Percentiles rank a stretch among this genome's conserved stretches.
phyloP scores from a whole-genome alignment of 2,329 filamentous ascomycete species.

The Aspergillus candidus region DNA sequence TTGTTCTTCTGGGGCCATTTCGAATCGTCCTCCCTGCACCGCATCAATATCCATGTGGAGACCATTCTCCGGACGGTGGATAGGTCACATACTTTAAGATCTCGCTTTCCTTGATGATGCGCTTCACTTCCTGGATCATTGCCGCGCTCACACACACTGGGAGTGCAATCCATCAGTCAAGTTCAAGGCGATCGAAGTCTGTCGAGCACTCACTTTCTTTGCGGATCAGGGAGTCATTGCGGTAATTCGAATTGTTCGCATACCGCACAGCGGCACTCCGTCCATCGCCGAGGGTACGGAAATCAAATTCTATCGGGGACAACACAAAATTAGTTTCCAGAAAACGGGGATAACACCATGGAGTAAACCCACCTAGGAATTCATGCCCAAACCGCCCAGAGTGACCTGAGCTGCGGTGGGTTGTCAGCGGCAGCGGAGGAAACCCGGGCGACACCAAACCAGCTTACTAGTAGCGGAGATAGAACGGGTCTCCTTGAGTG shows the following conservation, averaged over 20 bases:
- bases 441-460: slow-evolving; percentile 25
- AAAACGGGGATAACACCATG: background rate
- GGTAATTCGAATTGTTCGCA: slow-evolving; percentile 99
- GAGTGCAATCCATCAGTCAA: slow-evolving; percentile 14
- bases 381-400: slow-evolving; percentile 97
- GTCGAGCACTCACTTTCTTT: slow-evolving; percentile 79
- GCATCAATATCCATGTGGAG: slow-evolving; percentile 12
- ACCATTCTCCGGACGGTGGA: background rate
- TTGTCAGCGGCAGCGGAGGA: slow-evolving; percentile 39
- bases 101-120: slow-evolving; percentile 93
- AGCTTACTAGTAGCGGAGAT: slow-evolving; percentile 91
- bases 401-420: slow-evolving; percentile 73
- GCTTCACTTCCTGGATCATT: slow-evolving; percentile 89
- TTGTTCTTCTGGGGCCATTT: slow-evolving; percentile 99
- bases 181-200: slow-evolving; percentile 1
- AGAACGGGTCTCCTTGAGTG: slow-evolving; percentile 74
- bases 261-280: slow-evolving; percentile 91
- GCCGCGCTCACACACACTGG: slow-evolving; percentile 92
- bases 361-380: slow-evolving; percentile 67
- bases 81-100: slow-evolving; percentile 72
- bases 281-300: slow-evolving; percentile 85
- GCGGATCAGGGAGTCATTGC: slow-evolving; percentile 94
- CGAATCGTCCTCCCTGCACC: slow-evolving; percentile 80
- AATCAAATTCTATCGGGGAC: slow-evolving; percentile 74
- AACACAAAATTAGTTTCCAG: slow-evolving; percentile 19